These are phyloP conservation scores for Selenicereus undatus DNA, from an alignment of 148 eudicot species.

Conservation along the genomic window DNA sequence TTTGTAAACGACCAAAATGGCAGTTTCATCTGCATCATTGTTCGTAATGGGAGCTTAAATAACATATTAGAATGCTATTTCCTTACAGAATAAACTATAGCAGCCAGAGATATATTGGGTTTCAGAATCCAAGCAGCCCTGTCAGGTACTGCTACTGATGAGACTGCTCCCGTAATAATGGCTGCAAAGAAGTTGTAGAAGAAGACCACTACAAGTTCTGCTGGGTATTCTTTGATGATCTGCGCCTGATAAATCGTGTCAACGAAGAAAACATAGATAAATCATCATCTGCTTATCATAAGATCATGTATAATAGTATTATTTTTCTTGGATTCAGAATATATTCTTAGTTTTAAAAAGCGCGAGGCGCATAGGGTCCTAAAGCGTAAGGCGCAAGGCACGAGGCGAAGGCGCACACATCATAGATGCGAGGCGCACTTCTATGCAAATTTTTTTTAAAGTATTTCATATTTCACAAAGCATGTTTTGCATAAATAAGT, in stretches of 20 bases:
- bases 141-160: slow-evolving; percentile 39
- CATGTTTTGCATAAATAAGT: too few relatives aligned
- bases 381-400: too few relatives aligned
- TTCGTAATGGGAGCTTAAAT: background rate
- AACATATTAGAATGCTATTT: background rate
- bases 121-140: slow-evolving; percentile 47
- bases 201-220: slow-evolving; percentile 61
- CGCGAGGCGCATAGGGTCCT: too few relatives aligned
- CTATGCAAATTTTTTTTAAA: too few relatives aligned
- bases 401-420: too few relatives aligned
- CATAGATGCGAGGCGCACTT: too few relatives aligned
- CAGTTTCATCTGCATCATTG: background rate
- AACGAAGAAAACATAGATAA: background rate
- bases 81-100: slow-evolving; percentile 57
- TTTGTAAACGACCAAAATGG: background rate
- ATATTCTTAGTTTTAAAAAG: too few relatives aligned
- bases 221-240: slow-evolving; percentile 64
- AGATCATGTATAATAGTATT: background rate
- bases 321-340: background rate
- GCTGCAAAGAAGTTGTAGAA: slow-evolving; percentile 52
- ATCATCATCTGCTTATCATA: background rate
- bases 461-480: too few relatives aligned
- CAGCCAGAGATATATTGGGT: slow-evolving; percentile 51
- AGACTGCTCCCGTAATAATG: slow-evolving; percentile 40
- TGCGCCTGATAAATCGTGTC: slow-evolving; percentile 36